Conservation (phyloP, 768 basidiomycete genomes). For the Calocera viscosa region DNA sequence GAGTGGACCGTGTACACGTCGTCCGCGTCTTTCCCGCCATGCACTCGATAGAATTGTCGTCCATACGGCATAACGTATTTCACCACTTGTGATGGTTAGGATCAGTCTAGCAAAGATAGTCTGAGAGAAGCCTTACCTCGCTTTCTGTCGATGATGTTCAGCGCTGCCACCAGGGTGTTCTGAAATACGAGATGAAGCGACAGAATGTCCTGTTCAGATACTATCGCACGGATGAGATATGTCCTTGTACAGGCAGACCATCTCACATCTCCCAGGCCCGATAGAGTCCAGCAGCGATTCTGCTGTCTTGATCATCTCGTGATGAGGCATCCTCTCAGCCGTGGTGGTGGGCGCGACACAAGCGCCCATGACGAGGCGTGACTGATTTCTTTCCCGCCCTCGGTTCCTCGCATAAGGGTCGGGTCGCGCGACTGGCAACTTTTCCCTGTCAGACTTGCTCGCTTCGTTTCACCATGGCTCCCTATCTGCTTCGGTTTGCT, state of each 20-base stretch:
- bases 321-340: neutral
- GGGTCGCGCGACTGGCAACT: neutral
- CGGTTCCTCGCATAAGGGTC: neutral
- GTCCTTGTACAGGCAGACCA: neutral
- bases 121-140: slow-evolving; percentile 36
- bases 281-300: neutral
- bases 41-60: slow-evolving; percentile 49
- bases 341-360: neutral
- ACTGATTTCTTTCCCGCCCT: neutral
- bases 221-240: slow-evolving; percentile 24
- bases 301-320: neutral
- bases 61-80: slow-evolving; percentile 48
- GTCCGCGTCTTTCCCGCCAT: slow-evolving; percentile 39
- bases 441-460: neutral
- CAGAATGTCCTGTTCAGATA: slow-evolving; percentile 43
- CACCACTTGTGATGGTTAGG: slow-evolving; percentile 36
- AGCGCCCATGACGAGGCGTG: neutral
- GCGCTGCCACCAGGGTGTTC: slow-evolving; percentile 51
- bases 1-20: slow-evolving; percentile 46
- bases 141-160: slow-evolving; percentile 63
- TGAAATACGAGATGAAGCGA: slow-evolving; percentile 48
- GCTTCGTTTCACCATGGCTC: slow-evolving; percentile 2
- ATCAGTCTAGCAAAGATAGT: neutral
- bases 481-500: slow-evolving; percentile 62
- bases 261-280: neutral